phyloP scores from a whole-genome alignment of 2,329 filamentous ascomycete species.

The Lecanoromycetidae sp. region DNA sequence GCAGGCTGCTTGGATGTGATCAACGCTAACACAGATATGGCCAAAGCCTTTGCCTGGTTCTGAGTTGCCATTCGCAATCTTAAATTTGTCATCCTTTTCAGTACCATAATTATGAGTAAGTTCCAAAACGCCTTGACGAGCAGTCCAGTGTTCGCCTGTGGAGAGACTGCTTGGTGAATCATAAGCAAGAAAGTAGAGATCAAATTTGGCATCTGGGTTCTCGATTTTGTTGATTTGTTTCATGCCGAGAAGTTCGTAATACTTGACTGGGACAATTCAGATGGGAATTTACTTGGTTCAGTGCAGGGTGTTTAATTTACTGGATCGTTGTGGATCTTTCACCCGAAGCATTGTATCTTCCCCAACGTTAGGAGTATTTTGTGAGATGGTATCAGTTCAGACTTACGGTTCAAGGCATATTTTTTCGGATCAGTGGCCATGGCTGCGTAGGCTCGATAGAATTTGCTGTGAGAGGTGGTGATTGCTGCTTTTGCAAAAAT shows the following conservation, averaged over 20 bases:
- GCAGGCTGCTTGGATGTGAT: slow-evolving; percentile 81
- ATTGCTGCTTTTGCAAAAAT: background rate
- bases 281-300: background rate
- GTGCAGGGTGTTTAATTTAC: slow-evolving; percentile 32
- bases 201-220: slow-evolving; percentile 81
- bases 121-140: slow-evolving; percentile 83
- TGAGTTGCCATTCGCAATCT: slow-evolving; percentile 76
- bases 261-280: slow-evolving; percentile 49
- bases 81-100: slow-evolving; percentile 69
- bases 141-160: slow-evolving; percentile 58
- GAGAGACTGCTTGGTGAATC: slow-evolving; percentile 65
- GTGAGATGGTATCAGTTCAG: slow-evolving; percentile 13
- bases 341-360: slow-evolving; percentile 63
- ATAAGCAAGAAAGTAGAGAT: slow-evolving; percentile 90
- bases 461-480: background rate
- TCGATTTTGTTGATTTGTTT: slow-evolving; percentile 67
- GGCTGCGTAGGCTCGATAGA: slow-evolving; percentile 28
- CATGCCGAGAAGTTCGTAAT: slow-evolving; percentile 89
- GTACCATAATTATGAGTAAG: slow-evolving; percentile 79
- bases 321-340: slow-evolving; percentile 76
- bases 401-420: slow-evolving; percentile 52
- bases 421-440: slow-evolving; percentile 46
- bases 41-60: slow-evolving; percentile 77
- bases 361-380: slow-evolving; percentile 10
- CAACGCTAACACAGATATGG: slow-evolving; percentile 72